Percentiles rank a stretch among this genome's conserved stretches.
These are phyloP conservation scores for Linderniella brevidens DNA, from an alignment of 257 asterid genomes.

Conservation along the genomic window DNA sequence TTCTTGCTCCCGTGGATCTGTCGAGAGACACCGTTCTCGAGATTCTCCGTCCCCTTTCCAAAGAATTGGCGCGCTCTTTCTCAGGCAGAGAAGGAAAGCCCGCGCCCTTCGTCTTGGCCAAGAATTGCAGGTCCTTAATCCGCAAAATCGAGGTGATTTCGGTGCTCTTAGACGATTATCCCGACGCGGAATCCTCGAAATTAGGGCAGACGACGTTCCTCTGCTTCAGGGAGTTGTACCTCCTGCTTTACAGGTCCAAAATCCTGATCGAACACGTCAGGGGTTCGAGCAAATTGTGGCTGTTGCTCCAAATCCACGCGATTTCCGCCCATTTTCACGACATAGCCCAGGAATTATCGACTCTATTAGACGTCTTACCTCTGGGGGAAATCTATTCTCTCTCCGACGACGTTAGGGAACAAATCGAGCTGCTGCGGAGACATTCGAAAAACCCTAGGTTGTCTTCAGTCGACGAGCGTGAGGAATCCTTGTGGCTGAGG, in stretches of 20 bases:
- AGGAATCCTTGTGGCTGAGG: constrained; percentile 42
- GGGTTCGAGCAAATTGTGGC: constrained; percentile 71
- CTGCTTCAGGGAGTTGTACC: constrained; percentile 90
- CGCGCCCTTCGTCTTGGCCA: constrained; percentile 32
- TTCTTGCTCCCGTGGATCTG: constrained; percentile 70
- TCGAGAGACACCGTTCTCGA: constrained; percentile 37
- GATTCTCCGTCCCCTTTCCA: constrained; percentile 28
- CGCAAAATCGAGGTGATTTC: constrained; percentile 55
- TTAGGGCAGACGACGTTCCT: constrained; percentile 28
- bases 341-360: constrained; percentile 63
- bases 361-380: constrained; percentile 83
- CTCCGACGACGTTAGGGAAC: constrained; percentile 60
- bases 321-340: constrained; percentile 80
- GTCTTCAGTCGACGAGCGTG: constrained; percentile 34
- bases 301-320: constrained; percentile 61
- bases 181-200: constrained; percentile 23
- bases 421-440: constrained; percentile 41
- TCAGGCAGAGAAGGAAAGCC: constrained; percentile 20
- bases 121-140: constrained; percentile 46
- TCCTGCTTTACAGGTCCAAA: constrained; percentile 72
- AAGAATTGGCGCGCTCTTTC: constrained; percentile 25
- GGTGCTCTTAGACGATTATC: constrained; percentile 42
- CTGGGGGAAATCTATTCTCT: constrained; percentile 19
- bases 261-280: constrained; percentile 58
- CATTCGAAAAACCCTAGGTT: constrained; percentile 47